Evolutionary conservation across 148 eudicot species (phyloP), one percentile per base, ranked within the genome.

Genomic region (Pharnaceum exiguum): DNA sequence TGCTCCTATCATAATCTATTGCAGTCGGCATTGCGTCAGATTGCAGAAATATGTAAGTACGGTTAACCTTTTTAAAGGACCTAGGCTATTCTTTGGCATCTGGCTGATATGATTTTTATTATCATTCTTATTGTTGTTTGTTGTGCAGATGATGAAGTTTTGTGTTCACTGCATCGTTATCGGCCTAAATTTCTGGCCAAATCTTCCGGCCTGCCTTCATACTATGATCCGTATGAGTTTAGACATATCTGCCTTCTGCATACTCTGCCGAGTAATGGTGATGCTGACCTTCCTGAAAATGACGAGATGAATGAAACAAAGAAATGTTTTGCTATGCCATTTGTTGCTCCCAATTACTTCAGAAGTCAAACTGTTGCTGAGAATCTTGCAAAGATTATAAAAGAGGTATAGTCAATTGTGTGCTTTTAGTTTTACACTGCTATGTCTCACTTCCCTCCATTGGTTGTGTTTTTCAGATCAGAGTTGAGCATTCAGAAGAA

Each of bases 1-100:
- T 91, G 96, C 72, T 65, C 73, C 40, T 60, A 67, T 63, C 97
- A 91, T 71, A 78, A 91, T 62, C 77, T 91, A 59, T 67, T 87
- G 66, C 90, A 46, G 55, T 66, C 93, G 43, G 80, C 97, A 38
- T 75, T 91, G 71, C 64, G 74, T 55, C 90, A 87, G 59, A 76
- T 87, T 32, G 70, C 76, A 46, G 85, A 77, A 69, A 75, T 82
- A 70, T 91, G 97, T 87, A 91, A 35, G 89, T 39, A 23, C 10
- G 33, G 17, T 9, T 47, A 31, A 11, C 28, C 23, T 25, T 31
- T 17, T 25, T n/a, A n/a, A n/a, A n/a, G 49, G 38, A 37, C 40
- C 24, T 43, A n/a, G 24, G 11, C 28, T 58, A 13, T 26, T 33
- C 19, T 23, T 35, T 25, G 6, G 42, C 10, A 16, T 35, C 15